Percentiles rank a stretch among this genome's conserved stretches.
Evolutionary conservation across 177 flowering plant species (phyloP).

Genomic region (Tripterygium wilfordii): DNA sequence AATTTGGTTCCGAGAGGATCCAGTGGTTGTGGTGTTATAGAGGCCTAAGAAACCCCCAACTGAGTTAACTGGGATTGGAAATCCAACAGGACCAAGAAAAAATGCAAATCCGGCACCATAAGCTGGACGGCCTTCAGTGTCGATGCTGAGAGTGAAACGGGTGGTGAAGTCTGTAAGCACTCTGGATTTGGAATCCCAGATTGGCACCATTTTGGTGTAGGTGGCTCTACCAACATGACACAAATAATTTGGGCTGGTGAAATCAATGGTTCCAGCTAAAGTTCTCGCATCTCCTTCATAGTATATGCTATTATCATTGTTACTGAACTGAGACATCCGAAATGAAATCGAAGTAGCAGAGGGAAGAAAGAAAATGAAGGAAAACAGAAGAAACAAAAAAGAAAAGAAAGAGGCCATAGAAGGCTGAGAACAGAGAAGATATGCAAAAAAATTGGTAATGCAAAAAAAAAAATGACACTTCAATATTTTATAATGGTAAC

Average conservation of each 20-base stretch:
- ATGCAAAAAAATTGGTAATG: too few species aligned
- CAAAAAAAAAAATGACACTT: too few species aligned
- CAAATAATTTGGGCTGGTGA: slow-evolving; percentile 7
- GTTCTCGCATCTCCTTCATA: slow-evolving; percentile 30
- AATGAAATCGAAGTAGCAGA: slow-evolving; percentile 8
- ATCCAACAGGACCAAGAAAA: slow-evolving; percentile 13
- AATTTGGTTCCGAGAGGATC: slow-evolving; percentile 13
- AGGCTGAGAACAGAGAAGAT: too few species aligned
- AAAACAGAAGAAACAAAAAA: too few species aligned
- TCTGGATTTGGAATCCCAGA: slow-evolving; percentile 29
- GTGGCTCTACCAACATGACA: slow-evolving; percentile 26
- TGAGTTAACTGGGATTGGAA: slow-evolving; percentile 16
- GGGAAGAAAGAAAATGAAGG: neutral
- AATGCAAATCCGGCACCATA: slow-evolving; percentile 24
- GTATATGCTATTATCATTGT: neutral
- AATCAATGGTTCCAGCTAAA: slow-evolving; percentile 16
- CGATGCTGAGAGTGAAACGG: slow-evolving; percentile 23
- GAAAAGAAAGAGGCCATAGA: too few species aligned
- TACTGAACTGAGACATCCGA: slow-evolving; percentile 4
- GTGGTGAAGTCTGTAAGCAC: slow-evolving; percentile 27
- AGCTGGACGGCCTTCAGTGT: neutral
- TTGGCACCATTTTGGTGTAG: slow-evolving; percentile 11
- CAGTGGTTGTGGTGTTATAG: slow-evolving; percentile 11
- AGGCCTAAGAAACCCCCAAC: slow-evolving; percentile 18
- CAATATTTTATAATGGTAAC: too few species aligned